These are phyloP conservation scores for Camelina sativa DNA, from an alignment of 345 rosid species.

Conservation along the genomic window DNA sequence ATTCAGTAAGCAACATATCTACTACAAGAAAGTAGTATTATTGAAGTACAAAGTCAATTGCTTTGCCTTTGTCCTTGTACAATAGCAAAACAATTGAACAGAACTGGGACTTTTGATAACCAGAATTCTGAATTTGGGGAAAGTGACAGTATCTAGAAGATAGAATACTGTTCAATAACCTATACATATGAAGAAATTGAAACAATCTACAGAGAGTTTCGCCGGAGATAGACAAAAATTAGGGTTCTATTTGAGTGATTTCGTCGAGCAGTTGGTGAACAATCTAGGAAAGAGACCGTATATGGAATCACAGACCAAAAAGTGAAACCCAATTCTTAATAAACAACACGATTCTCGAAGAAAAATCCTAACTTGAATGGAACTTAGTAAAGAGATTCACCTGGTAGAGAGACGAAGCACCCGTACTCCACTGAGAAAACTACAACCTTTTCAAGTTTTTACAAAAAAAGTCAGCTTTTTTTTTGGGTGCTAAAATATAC, in stretches of 20 bases:
- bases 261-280: conserved; percentile 36
- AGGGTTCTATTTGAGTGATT: conserved; percentile 1
- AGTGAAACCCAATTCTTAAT: not conserved
- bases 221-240: not conserved
- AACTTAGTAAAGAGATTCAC: conserved; percentile 24
- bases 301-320: not conserved
- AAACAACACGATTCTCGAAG: conserved; percentile 1
- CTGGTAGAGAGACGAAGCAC: conserved; percentile 22
- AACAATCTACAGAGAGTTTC: conserved; percentile 1
- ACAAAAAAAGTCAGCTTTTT: not conserved
- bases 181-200: not conserved
- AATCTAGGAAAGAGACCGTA: not conserved
- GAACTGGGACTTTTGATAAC: not conserved
- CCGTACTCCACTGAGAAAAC: not conserved
- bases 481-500: not conserved
- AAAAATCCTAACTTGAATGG: not conserved
- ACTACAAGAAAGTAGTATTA: not conserved
- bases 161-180: not conserved
- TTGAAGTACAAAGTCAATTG: not conserved
- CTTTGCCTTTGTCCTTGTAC: not conserved
- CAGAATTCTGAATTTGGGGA: not conserved
- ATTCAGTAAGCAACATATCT: not conserved
- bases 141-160: not conserved
- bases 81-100: not conserved
- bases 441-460: not conserved